These are phyloP conservation scores for Kwoniella pini DNA, from an alignment of 768 basidiomycete genomes.

Conservation along the genomic window DNA sequence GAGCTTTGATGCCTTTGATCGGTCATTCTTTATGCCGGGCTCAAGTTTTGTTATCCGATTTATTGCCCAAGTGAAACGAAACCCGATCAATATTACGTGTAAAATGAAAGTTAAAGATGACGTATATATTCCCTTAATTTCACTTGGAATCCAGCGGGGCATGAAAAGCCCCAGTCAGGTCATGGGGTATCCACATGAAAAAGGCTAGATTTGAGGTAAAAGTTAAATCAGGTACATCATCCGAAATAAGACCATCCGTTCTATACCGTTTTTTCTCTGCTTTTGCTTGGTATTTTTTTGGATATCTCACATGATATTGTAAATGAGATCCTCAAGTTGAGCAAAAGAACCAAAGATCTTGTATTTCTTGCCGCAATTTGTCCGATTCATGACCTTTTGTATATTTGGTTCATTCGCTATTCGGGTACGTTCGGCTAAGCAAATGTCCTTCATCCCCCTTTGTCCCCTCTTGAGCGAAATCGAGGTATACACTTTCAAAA, in stretches of 20 bases:
- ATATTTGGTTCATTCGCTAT: not conserved
- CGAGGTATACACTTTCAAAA: not conserved
- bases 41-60: too few relatives aligned
- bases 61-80: not conserved
- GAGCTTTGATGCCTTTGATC: too few relatives aligned
- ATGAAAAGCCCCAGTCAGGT: not conserved
- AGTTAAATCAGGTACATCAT: too few relatives aligned
- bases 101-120: not conserved
- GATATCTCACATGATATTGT: not conserved
- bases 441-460: not conserved
- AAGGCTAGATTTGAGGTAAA: too few relatives aligned
- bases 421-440: constrained; percentile 6
- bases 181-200: not conserved
- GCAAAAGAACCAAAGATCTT: not conserved
- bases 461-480: too few relatives aligned
- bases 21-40: too few relatives aligned
- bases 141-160: constrained; percentile 7
- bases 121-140: not conserved
- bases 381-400: not conserved
- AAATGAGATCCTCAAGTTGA: not conserved
- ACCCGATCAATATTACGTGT: not conserved
- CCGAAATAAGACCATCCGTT: too few relatives aligned
- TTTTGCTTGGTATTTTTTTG: too few relatives aligned
- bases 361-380: not conserved
- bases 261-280: too few relatives aligned